Evolutionary conservation across 2,329 filamentous ascomycete species (phyloP).

Genomic region (Ascomycota sp.): DNA sequence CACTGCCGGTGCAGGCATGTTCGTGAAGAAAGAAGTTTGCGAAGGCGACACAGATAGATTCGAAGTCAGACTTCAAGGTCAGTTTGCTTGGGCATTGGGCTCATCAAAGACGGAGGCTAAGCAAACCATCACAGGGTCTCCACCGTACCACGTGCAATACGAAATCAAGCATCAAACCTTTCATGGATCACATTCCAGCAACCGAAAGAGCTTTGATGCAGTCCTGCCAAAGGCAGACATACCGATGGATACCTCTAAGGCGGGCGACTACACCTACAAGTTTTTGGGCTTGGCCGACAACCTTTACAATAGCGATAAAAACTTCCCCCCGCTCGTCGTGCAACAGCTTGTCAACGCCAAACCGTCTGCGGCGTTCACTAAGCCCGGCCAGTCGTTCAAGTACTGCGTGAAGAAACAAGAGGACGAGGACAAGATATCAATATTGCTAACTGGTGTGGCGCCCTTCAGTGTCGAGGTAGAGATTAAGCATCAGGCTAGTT

Average conservation of each 20-base stretch:
- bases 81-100: conserved; percentile 7
- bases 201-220: conserved; percentile 54
- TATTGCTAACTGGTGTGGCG: conserved; percentile 61
- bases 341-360: conserved; percentile 71
- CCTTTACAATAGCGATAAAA: conserved; percentile 59
- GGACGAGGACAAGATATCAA: conserved; percentile 71
- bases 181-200: conserved; percentile 43
- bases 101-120: background rate
- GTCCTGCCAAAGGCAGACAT: conserved; percentile 58
- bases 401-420: conserved; percentile 75
- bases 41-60: conserved; percentile 86
- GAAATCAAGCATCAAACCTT: conserved; percentile 53
- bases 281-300: conserved; percentile 70
- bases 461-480: conserved; percentile 85
- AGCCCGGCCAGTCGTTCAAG: conserved; percentile 83
- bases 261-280: conserved; percentile 70
- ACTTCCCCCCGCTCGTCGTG: conserved; percentile 46
- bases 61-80: conserved; percentile 61
- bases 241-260: conserved; percentile 65
- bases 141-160: conserved; percentile 72
- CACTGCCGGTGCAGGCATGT: conserved; percentile 27
- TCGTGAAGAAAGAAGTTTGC: conserved; percentile 65
- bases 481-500: conserved; percentile 74
- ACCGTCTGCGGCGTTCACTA: conserved; percentile 62
- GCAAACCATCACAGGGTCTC: conserved; percentile 31